These are phyloP conservation scores for Russula compacta DNA, from an alignment of 768 basidiomycete species.

Conservation along the genomic window DNA sequence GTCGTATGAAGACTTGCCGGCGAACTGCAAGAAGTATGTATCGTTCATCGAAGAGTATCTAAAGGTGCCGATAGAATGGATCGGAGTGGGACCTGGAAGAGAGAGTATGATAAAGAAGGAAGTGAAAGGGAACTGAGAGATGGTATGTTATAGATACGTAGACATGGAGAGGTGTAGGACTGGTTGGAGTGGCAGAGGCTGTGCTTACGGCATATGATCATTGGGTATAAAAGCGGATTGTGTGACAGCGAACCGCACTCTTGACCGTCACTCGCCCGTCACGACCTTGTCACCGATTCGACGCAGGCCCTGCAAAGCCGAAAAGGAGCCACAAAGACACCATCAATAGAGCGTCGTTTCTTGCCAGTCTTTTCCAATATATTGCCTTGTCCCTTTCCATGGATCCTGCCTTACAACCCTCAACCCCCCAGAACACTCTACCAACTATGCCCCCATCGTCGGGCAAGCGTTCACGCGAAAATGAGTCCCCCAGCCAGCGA, in stretches of 20 bases:
- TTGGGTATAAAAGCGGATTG: slow-evolving; percentile 22
- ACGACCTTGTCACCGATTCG: slow-evolving; percentile 27
- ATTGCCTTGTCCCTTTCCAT: slow-evolving; percentile 10
- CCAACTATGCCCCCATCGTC: slow-evolving; percentile 24
- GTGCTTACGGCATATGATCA: slow-evolving; percentile 23
- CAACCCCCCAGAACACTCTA: slow-evolving; percentile 12
- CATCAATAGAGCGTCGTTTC: neutral
- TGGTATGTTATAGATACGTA: too few relatives aligned
- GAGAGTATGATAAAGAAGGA: slow-evolving; percentile 57
- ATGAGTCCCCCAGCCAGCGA: slow-evolving; percentile 65
- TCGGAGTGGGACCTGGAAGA: slow-evolving; percentile 84
- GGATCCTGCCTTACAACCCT: slow-evolving; percentile 20
- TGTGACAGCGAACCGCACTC: slow-evolving; percentile 22
- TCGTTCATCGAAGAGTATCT: slow-evolving; percentile 75
- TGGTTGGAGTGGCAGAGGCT: neutral
- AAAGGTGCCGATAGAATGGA: slow-evolving; percentile 75
- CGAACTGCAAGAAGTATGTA: slow-evolving; percentile 78
- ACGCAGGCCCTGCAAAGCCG: slow-evolving; percentile 15
- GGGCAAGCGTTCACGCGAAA: slow-evolving; percentile 55
- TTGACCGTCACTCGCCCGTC: slow-evolving; percentile 27
- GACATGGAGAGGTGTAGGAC: too few relatives aligned
- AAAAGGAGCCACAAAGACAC: slow-evolving; percentile 9
- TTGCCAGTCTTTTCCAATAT: neutral
- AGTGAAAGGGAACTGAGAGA: neutral
- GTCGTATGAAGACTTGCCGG: slow-evolving; percentile 68